Conservation (phyloP, 768 basidiomycete species). For the Lentinula aciculospora region DNA sequence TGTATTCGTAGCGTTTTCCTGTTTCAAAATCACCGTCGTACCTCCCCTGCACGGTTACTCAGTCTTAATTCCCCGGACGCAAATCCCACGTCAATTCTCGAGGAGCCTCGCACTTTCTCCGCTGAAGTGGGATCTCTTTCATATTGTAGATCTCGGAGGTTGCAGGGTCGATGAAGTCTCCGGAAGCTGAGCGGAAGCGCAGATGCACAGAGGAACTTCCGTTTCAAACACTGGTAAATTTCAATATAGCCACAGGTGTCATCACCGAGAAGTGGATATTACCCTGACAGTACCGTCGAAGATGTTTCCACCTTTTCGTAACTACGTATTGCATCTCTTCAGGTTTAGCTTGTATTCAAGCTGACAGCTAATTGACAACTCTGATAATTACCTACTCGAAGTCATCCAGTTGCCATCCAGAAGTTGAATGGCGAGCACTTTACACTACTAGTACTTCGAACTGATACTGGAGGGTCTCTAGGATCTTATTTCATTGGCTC, state of each 20-base stretch:
- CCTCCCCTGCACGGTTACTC: background rate
- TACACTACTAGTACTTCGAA: too few relatives aligned
- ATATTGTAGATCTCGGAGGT: constrained; percentile 3
- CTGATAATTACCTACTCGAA: background rate
- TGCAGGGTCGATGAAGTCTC: background rate
- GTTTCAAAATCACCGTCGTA: constrained; percentile 4
- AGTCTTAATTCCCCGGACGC: background rate
- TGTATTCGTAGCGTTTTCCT: background rate
- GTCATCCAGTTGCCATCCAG: too few relatives aligned
- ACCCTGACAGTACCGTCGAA: too few relatives aligned
- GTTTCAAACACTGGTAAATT: background rate
- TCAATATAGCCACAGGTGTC: constrained; percentile 1
- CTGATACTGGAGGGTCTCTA: too few relatives aligned
- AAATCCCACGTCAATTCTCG: constrained; percentile 2
- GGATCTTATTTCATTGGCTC: too few relatives aligned
- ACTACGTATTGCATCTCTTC: background rate
- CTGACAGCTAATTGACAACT: background rate
- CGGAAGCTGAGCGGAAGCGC: constrained; percentile 4
- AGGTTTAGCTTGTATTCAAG: too few relatives aligned
- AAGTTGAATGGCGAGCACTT: too few relatives aligned
- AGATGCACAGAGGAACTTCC: background rate
- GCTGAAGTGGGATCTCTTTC: background rate
- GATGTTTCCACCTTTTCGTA: too few relatives aligned
- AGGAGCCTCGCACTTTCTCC: constrained; percentile 9
- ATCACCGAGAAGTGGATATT: background rate